phyloP scores from a whole-genome alignment of 371 early-diverging fungal genomes.

The Mucor lusitanicus region DNA sequence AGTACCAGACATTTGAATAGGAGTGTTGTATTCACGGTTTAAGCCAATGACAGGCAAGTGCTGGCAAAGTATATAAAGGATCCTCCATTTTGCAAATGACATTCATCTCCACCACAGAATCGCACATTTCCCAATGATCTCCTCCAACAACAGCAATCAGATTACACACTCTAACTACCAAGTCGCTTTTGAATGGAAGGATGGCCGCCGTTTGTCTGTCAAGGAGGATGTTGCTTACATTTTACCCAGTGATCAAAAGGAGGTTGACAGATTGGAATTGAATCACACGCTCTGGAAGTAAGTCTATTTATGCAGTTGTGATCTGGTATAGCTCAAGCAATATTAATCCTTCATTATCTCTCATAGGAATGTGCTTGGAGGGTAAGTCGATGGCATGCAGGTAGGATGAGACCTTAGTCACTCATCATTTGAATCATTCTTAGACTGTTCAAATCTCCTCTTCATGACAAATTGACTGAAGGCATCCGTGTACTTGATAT shows the following conservation, averaged over 20 bases:
- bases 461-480: slow-evolving; percentile 39
- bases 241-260: slow-evolving; percentile 43
- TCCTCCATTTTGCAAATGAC: neutral
- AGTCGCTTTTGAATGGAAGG: slow-evolving; percentile 25
- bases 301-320: slow-evolving; percentile 6
- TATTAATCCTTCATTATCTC: neutral
- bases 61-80: too few species aligned
- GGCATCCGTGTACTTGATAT: slow-evolving; percentile 47
- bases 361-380: slow-evolving; percentile 7
- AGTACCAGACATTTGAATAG: too few species aligned
- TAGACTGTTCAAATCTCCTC: slow-evolving; percentile 38
- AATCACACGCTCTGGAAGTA: slow-evolving; percentile 44
- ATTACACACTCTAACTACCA: neutral
- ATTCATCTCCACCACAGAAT: too few species aligned
- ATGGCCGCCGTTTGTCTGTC: slow-evolving; percentile 32
- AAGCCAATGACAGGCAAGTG: too few species aligned
- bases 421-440: neutral
- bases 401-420: neutral
- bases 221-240: slow-evolving; percentile 40
- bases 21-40: too few species aligned
- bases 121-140: neutral
- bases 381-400: neutral
- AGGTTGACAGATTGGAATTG: slow-evolving; percentile 39
- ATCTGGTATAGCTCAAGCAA: neutral
- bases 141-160: neutral